Percentiles rank a stretch among this genome's conserved stretches.
Conservation (phyloP, 2,329 filamentous ascomycete genomes). For the Pseudogymnoascus sp. region DNA sequence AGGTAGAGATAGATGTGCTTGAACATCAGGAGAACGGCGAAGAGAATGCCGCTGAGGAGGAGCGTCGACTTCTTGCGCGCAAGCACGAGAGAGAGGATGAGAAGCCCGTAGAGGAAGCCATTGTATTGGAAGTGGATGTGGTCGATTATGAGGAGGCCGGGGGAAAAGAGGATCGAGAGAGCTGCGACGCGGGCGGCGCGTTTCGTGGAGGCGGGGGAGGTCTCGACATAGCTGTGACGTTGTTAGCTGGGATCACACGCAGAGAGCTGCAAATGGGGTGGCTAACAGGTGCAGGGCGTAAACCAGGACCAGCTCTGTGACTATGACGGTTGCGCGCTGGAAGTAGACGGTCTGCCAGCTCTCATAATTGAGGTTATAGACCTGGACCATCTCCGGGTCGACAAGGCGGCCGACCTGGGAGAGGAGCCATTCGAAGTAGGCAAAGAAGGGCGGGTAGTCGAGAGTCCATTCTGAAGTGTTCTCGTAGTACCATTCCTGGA, state of each 20-base stretch:
- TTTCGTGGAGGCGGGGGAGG: constrained; percentile 55
- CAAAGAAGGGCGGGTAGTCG: constrained; percentile 97
- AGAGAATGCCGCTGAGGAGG: constrained; percentile 70
- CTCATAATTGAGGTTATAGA: constrained; percentile 75
- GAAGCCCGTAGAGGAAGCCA: constrained; percentile 85
- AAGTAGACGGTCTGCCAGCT: constrained; percentile 94
- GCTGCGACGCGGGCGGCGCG: constrained; percentile 76
- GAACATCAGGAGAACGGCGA: constrained; percentile 79
- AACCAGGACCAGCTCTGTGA: constrained; percentile 74
- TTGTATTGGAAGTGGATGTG: constrained; percentile 99
- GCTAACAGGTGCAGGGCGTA: constrained; percentile 69
- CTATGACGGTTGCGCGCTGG: constrained; percentile 78
- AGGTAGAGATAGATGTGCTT: constrained; percentile 99
- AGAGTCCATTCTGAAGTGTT: constrained; percentile 99
- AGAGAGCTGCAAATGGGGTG: background rate
- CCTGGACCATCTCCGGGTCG: constrained; percentile 72
- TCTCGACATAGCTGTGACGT: constrained; percentile 59
- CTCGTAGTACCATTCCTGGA: constrained; percentile 92
- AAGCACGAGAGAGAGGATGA: constrained; percentile 78
- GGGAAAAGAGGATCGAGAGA: constrained; percentile 82
- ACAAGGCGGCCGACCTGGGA: constrained; percentile 69
- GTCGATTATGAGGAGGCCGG: constrained; percentile 91
- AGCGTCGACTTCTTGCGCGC: constrained; percentile 68
- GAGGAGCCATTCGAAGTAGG: constrained; percentile 89
- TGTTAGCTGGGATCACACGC: background rate